Evolutionary conservation across 1,284 basidiomycete genomes (phyloP), one percentile per base, ranked within the genome.

Genomic region (Abortiporus biennis): DNA sequence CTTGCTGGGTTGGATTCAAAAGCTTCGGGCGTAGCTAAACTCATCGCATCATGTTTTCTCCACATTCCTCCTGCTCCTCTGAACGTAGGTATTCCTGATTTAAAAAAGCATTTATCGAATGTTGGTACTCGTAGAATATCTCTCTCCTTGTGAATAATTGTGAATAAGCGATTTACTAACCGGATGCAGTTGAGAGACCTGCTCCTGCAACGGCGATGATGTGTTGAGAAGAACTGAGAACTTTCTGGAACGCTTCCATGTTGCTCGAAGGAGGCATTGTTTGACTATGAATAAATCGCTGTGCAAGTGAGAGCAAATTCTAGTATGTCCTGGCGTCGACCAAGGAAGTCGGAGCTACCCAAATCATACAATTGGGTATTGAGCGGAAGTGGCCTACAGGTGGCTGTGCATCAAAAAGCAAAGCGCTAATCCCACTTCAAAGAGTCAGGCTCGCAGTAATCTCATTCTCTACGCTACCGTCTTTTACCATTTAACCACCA

Each of bases 81-180:
- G 55, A 79, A 83, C 0, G 79, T 82, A 3, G 77, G 70, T 15
- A 82, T 80, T 2, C 78, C 77, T 75, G 47, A n/a, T 29, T 8
- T 29, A 29, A 9, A 8, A 29, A 29, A 29, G 27, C 9, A 29
- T 8, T 29, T 17, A 16, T n/a, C n/a, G n/a, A n/a, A 29, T 9
- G 27, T 29, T 29, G n/a, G n/a, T n/a, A 29, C n/a, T 29, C 29
- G 21, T 29, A 19, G 27, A 29, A n/a, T 9, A 9, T 29, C 27
- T n/a, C 9, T 9, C 27, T 29, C 27, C 27, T 29, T n/a, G 9
- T 29, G 27, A 29, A 29, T 8, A n/a, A 34, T 34, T 16, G 6
- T 8, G n/a, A 15, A 34, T 34, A 34, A 8, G 6, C 19, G 32
- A 34, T 8, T 9, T 9, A 37, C 36, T 32, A 42, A 73, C 77